These are phyloP conservation scores for Citrus sp. DNA, from an alignment of 345 rosid species.

Conservation along the genomic window DNA sequence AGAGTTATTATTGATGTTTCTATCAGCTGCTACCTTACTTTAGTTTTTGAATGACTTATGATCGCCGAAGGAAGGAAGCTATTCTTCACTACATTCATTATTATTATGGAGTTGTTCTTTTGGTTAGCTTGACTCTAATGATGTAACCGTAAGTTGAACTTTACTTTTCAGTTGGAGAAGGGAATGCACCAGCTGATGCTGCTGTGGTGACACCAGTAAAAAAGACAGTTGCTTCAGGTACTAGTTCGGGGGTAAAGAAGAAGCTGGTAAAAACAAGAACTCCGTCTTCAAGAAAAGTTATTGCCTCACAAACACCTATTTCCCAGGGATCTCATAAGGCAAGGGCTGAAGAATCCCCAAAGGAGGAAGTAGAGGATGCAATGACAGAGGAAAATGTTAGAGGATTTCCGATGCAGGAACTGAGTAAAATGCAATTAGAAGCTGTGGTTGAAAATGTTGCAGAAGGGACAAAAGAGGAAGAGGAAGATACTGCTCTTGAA, in stretches of 20 bases:
- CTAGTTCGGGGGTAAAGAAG: conserved; percentile 30
- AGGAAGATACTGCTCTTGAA: conserved; percentile 14
- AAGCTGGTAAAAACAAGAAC: conserved; percentile 19
- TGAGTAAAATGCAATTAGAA: conserved; percentile 1
- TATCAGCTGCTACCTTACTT: not conserved
- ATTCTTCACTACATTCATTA: not conserved
- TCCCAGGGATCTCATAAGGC: conserved; percentile 13
- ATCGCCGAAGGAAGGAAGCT: not conserved
- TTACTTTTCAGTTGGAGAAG: conserved; percentile 26
- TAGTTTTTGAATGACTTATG: not conserved
- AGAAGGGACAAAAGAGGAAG: conserved; percentile 12
- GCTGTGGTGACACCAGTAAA: conserved; percentile 14
- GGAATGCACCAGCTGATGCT: conserved; percentile 10
- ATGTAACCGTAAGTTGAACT: not conserved
- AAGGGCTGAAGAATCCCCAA: conserved; percentile 16
- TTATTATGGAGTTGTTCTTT: not conserved
- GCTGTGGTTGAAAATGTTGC: conserved; percentile 8
- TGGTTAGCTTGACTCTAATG: not conserved
- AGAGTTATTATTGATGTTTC: not conserved
- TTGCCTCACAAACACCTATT: conserved; percentile 12
- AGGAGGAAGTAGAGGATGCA: conserved; percentile 7
- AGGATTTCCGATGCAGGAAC: conserved; percentile 11
- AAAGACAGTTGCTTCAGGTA: conserved; percentile 15
- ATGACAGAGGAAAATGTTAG: conserved; percentile 17
- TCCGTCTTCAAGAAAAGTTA: conserved; percentile 23